Evolutionary conservation across 164 flowering plant genomes (phyloP), one percentile per base, ranked within the genome.

Genomic region (Macadamia integrifolia): DNA sequence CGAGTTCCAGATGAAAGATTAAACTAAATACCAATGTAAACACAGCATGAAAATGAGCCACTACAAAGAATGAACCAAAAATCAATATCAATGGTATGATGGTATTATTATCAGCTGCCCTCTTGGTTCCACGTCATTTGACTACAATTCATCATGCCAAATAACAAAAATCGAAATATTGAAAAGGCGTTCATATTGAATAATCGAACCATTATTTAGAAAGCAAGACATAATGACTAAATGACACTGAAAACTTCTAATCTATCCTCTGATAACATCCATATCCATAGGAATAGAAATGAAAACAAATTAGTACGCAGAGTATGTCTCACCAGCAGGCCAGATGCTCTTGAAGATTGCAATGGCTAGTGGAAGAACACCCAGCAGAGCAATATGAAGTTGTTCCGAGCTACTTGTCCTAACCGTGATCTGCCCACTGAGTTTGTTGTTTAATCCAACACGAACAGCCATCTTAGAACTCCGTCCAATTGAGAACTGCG

Each of bases 371-470:
- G 98, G 98, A 70, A 89, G 74, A 63, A 91, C 56, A 14, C 84
- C 96, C 62, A 87, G 67, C 17, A 91, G 89, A 11, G 97, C 98
- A 69, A 93, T 83, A 78, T 91, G 91, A 70, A 91, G 84, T 79
- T 91, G 91, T 11, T 93, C 98, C 0, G 97, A 91, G 81, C 88
- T 91, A 80, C 87, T 91, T 52, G 96, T 91, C 68, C 83, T 79
- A 44, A 93, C 86, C 3, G 90, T 79, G 57, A 93, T 80, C 80
- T 91, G 97, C 44, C 98, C 98, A 65, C 92, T 91, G 43, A 84
- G 71, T 82, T 91, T 93, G 80, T 93, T 91, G 82, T 93, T 91
- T 75, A 93, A 71, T 62, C 91, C 88, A 7, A 88, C 85, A 48
- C 96, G 91, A 28, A 86, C 84, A 7, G 91, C 85, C 76, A 89